Evolutionary conservation across 305 asterid species (phyloP).

Genomic region (Petunia hybrid): DNA sequence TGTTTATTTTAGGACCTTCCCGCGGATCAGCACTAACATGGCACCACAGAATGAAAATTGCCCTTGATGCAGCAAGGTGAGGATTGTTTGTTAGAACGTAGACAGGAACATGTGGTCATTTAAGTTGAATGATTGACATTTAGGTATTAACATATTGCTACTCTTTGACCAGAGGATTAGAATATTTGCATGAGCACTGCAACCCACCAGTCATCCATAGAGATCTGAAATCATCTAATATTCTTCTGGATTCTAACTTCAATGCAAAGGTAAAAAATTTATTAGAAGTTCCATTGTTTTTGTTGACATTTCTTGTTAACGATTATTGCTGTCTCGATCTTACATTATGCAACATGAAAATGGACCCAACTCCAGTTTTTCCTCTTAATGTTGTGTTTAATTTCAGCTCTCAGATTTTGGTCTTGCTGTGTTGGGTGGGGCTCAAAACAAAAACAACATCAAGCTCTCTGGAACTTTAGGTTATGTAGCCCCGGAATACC

Average conservation of each 20-base stretch:
- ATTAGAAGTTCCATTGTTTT: not conserved
- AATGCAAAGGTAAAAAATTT: slow-evolving; percentile 66
- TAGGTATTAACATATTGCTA: slow-evolving; percentile 32
- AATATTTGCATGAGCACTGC: slow-evolving; percentile 74
- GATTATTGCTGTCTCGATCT: slow-evolving; percentile 24
- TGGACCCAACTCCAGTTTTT: slow-evolving; percentile 27
- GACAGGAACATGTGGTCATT: slow-evolving; percentile 38
- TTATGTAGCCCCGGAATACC: slow-evolving; percentile 86
- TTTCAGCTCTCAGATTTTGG: slow-evolving; percentile 79
- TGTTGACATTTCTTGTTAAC: not conserved
- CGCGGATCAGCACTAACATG: slow-evolving; percentile 71
- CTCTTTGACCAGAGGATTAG: slow-evolving; percentile 69
- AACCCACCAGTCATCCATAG: slow-evolving; percentile 78
- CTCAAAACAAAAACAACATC: slow-evolving; percentile 57
- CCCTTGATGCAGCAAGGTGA: slow-evolving; percentile 78
- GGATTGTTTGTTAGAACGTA: slow-evolving; percentile 35
- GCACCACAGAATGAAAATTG: slow-evolving; percentile 66
- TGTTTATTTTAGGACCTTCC: slow-evolving; percentile 56
- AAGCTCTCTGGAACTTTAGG: slow-evolving; percentile 85
- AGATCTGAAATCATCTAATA: slow-evolving; percentile 86
- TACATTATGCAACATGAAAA: not conserved
- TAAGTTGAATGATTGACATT: slow-evolving; percentile 17
- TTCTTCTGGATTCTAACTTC: slow-evolving; percentile 77
- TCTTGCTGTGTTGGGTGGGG: slow-evolving; percentile 67
- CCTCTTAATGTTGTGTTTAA: slow-evolving; percentile 30